Evolutionary conservation across 192 early-diverging fungal genomes (phyloP).

Genomic region (Funneliformis geosporum): DNA sequence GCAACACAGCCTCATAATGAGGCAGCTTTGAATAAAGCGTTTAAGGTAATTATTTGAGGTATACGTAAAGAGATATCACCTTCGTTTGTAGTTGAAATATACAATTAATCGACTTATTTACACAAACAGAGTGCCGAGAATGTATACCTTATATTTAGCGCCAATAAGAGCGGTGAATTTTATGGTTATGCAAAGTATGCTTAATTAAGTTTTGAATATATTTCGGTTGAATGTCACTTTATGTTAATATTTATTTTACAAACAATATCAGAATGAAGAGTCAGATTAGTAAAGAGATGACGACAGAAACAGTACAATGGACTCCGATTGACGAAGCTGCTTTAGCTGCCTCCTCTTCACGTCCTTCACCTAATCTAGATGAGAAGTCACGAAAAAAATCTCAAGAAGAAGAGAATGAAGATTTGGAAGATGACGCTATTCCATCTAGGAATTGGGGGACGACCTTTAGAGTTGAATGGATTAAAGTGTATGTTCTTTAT

Average conservation of each 20-base stretch:
- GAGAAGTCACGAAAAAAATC: slow-evolving; percentile 42
- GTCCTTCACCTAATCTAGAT: slow-evolving; percentile 33
- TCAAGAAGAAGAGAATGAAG: slow-evolving; percentile 37
- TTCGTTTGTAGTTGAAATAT: background rate
- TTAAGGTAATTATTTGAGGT: slow-evolving; percentile 34
- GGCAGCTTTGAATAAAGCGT: slow-evolving; percentile 49
- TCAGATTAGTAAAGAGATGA: slow-evolving; percentile 37
- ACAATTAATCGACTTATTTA: background rate
- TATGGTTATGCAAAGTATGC: slow-evolving; percentile 51
- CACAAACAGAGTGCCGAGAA: slow-evolving; percentile 39
- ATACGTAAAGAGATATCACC: background rate
- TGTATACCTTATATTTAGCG: slow-evolving; percentile 54
- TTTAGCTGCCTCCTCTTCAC: slow-evolving; percentile 36
- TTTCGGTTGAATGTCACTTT: background rate
- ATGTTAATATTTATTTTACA: background rate
- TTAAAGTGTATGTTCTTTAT: slow-evolving; percentile 47
- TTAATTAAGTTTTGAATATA: background rate
- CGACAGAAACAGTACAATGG: slow-evolving; percentile 33
- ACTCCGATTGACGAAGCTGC: slow-evolving; percentile 35
- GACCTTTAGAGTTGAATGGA: slow-evolving; percentile 48
- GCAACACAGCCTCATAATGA: slow-evolving; percentile 54
- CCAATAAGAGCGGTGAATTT: slow-evolving; percentile 56
- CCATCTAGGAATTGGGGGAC: slow-evolving; percentile 50
- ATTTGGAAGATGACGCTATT: slow-evolving; percentile 39
- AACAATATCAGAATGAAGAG: slow-evolving; percentile 39